Evolutionary conservation across 228 moss, liverwort and hornwort species (phyloP).

Genomic region (Sphagnum fallax): DNA sequence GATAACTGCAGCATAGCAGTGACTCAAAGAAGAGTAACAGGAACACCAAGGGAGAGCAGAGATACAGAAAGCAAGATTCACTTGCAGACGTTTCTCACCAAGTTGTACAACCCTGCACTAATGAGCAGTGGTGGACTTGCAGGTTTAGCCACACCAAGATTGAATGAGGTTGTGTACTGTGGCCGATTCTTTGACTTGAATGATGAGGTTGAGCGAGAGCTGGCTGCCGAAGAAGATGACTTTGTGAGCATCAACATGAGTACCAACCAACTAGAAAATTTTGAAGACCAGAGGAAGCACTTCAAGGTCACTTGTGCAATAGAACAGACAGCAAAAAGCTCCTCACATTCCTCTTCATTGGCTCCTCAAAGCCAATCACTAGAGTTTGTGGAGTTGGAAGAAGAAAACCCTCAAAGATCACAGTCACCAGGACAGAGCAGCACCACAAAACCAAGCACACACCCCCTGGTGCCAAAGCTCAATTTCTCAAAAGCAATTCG

Average conservation of each 20-base stretch:
- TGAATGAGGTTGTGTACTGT: slow-evolving; percentile 24
- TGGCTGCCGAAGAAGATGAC: slow-evolving; percentile 30
- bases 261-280: not conserved
- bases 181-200: slow-evolving; percentile 87
- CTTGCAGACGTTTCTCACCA: slow-evolving; percentile 21
- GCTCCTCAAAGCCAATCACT: not conserved
- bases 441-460: not conserved
- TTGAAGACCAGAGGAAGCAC: not conserved
- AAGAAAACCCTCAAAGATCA: not conserved
- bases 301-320: not conserved
- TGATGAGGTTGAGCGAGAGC: slow-evolving; percentile 78
- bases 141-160: not conserved
- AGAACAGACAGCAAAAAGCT: not conserved
- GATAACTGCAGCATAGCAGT: slow-evolving; percentile 3
- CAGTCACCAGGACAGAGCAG: not conserved
- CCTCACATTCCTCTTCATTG: not conserved
- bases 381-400: not conserved
- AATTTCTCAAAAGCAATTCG: slow-evolving; percentile 54
- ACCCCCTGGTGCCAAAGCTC: slow-evolving; percentile 49
- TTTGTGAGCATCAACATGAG: not conserved
- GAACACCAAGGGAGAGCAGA: not conserved
- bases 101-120: not conserved
- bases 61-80: slow-evolving; percentile 9
- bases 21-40: not conserved
- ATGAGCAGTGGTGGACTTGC: not conserved